phyloP scores from a whole-genome alignment of 768 basidiomycete species.

The Pleurotus salmoneostramineus region DNA sequence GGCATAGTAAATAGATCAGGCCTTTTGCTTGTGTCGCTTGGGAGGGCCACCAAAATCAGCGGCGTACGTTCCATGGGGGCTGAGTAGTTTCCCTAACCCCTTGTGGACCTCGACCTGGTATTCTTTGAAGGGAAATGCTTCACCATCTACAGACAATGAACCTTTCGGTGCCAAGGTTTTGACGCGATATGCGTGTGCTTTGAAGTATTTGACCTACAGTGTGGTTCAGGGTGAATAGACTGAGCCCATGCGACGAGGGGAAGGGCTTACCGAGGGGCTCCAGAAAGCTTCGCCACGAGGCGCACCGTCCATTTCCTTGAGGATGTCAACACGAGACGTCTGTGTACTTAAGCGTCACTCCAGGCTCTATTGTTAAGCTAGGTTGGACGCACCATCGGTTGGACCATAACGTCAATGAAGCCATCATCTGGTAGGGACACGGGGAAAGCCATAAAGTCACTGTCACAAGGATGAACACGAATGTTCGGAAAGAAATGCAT shows the following conservation, averaged over 20 bases:
- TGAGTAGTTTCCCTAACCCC: conserved; percentile 63
- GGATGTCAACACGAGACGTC: conserved; percentile 47
- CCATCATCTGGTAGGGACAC: conserved; percentile 79
- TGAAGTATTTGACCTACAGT: conserved; percentile 63
- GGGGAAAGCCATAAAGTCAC: conserved; percentile 81
- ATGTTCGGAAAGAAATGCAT: background rate
- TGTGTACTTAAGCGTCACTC: conserved; percentile 16
- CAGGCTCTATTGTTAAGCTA: background rate
- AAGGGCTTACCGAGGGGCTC: conserved; percentile 47
- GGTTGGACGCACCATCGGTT: conserved; percentile 49
- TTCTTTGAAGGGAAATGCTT: conserved; percentile 67
- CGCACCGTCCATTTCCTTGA: conserved; percentile 56
- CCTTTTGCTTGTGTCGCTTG: conserved; percentile 7
- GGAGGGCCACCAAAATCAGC: conserved; percentile 40
- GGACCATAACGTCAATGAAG: conserved; percentile 64
- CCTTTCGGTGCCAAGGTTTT: conserved; percentile 55
- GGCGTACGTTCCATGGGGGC: conserved; percentile 58
- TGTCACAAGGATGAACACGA: conserved; percentile 17
- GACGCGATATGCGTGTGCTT: conserved; percentile 70
- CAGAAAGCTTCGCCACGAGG: conserved; percentile 61
- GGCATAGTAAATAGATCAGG: background rate
- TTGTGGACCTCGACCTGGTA: conserved; percentile 75
- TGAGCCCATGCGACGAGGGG: conserved; percentile 5
- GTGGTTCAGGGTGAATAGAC: conserved; percentile 8
- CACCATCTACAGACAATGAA: conserved; percentile 72